Evolutionary conservation across 2,329 filamentous ascomycete genomes (phyloP), one percentile per base, ranked within the genome.

Genomic region (Aureobasidium pullulans): DNA sequence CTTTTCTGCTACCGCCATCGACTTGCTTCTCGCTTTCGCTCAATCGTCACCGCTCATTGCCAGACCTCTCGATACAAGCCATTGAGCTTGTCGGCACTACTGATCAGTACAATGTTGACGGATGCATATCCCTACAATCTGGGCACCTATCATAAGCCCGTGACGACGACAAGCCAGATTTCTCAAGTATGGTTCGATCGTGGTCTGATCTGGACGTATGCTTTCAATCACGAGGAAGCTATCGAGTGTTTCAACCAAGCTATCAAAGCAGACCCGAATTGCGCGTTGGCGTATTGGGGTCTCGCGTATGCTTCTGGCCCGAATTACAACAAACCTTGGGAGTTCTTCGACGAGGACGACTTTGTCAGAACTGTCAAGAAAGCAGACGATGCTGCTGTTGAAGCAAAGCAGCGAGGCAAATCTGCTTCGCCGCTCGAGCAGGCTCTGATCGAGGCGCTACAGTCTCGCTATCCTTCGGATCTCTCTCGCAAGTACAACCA

Each of bases 251-350:
- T 89, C 65, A 74, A 84, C 65, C 73, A 75, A 8, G 84, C 84
- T n/a, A 78, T 83, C 34, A 69, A 70, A 1, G 68, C 75, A 48
- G 86, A 89, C 62, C 62, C 72, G 0, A 63, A 69, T 2, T 87
- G 82, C 60, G 78, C 80, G 32, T 83, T 89, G 76, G 85, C 83
- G 3, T 81, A 86, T 66, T 89, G 86, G 86, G 86, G 86, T 0
- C 72, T 88, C 4, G 84, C 88, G 0, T 91, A 88, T 68, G 77
- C 85, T 1, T 73, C 88, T 0, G 89, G 88, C 0, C 88, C 89
- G 3, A 91, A 93, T 67, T 87, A 88, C 71, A 89, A 92, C 74
- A 90, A 91, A 67, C 84, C 88, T 0, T 91, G 89, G 89, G 80
- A 83, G 31, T 78, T 83, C 28, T 90, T 91, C 64, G 86, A 87